Conservation (phyloP, 108 stramenopile genomes). For the Cylindrotheca fusiformis region DNA sequence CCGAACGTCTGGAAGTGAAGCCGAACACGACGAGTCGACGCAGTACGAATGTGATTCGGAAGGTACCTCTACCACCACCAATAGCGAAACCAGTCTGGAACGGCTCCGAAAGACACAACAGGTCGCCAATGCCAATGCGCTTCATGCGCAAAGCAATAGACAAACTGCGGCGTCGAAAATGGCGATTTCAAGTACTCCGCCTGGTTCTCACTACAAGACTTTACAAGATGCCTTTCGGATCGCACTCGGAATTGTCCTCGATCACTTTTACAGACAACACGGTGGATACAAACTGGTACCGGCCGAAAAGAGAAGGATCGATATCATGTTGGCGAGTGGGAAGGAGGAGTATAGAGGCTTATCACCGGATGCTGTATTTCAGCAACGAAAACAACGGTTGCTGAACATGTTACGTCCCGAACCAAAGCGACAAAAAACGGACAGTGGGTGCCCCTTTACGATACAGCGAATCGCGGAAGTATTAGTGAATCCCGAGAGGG, state of each 20-base stretch:
- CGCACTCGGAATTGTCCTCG: constrained; percentile 43
- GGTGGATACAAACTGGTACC: constrained; percentile 52
- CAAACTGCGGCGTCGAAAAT: constrained; percentile 2
- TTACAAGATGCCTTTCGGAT: constrained; percentile 38
- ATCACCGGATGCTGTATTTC: constrained; percentile 32
- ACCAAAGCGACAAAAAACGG: background rate
- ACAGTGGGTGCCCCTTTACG: constrained; percentile 47
- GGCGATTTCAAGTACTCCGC: background rate
- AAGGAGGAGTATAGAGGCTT: constrained; percentile 3
- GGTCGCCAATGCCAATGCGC: background rate
- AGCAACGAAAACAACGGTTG: constrained; percentile 37
- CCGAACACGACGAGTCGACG: constrained; percentile 39
- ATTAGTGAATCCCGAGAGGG: constrained; percentile 41
- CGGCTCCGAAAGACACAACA: constrained; percentile 8
- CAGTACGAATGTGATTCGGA: constrained; percentile 59
- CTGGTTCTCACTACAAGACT: constrained; percentile 19
- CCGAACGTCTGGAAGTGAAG: constrained; percentile 43
- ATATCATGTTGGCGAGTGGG: constrained; percentile 2
- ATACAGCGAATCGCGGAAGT: constrained; percentile 61
- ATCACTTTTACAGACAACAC: constrained; percentile 35
- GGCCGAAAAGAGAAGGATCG: constrained; percentile 35
- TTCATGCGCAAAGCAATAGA: background rate
- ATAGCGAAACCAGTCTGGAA: constrained; percentile 37
- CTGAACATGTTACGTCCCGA: constrained; percentile 19
- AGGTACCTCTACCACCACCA: constrained; percentile 46